Evolutionary conservation across 2,329 filamentous ascomycete species (phyloP).

Genomic region (Fusarium miscanthi): DNA sequence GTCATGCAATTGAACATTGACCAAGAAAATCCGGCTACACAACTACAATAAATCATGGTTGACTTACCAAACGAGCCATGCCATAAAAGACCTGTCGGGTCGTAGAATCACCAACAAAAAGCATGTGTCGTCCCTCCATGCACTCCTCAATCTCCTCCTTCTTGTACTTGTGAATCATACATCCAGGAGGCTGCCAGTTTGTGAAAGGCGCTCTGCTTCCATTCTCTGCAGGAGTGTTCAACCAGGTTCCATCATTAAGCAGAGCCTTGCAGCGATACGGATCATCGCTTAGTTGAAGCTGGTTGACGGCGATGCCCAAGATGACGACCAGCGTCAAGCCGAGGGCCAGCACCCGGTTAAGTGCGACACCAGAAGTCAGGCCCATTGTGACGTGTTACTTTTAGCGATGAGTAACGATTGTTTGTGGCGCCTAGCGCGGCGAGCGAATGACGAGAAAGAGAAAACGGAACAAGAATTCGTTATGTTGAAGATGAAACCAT

Average conservation of each 20-base stretch:
- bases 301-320: constrained; percentile 29
- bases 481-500: constrained; percentile 10
- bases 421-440: constrained; percentile 3
- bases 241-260: constrained; percentile 63
- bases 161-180: constrained; percentile 67
- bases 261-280: constrained; percentile 65
- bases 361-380: constrained; percentile 22
- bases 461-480: background rate
- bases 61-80: constrained; percentile 45
- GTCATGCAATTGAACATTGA: background rate
- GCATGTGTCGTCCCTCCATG: constrained; percentile 60
- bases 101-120: constrained; percentile 70
- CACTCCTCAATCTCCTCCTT: constrained; percentile 63
- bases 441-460: constrained; percentile 17
- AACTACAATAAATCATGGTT: background rate
- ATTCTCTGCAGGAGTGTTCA: constrained; percentile 47
- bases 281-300: constrained; percentile 50
- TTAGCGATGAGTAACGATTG: constrained; percentile 9
- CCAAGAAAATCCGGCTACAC: background rate
- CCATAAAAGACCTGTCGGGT: constrained; percentile 71
- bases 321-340: constrained; percentile 41
- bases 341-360: constrained; percentile 32
- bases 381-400: constrained; percentile 14
- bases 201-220: constrained; percentile 50
- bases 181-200: constrained; percentile 69